A percentile compares a stretch with the other conserved stretches of the same genome.
Conservation (phyloP, 1,284 basidiomycete genomes). For the Singerocomus inundabilis region DNA sequence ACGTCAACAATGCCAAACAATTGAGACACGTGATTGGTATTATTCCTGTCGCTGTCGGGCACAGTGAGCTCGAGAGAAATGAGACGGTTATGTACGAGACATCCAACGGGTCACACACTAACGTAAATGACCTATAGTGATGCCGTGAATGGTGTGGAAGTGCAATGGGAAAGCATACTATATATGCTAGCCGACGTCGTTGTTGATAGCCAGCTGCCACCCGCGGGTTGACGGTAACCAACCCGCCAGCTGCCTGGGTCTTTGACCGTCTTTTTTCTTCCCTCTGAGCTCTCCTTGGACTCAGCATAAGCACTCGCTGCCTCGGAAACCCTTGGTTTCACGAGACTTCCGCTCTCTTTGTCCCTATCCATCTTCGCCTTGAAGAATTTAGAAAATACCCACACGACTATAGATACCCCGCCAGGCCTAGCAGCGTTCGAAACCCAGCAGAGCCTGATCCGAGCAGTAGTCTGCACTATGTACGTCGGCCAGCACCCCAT, state of each 20-base stretch:
- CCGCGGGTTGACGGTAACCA: conserved; percentile 25
- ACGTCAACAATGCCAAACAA: conserved; percentile 29
- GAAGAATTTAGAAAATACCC: conserved; percentile 59
- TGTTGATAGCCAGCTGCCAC: conserved; percentile 14
- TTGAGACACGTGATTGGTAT: conserved; percentile 10
- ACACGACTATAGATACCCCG: conserved; percentile 52
- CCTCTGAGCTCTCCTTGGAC: conserved; percentile 13
- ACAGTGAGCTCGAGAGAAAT: conserved; percentile 1
- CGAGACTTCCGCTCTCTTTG: conserved; percentile 36
- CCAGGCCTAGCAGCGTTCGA: conserved; percentile 36
- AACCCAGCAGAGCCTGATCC: conserved; percentile 38
- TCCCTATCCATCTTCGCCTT: conserved; percentile 46
- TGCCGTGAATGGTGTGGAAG: not conserved
- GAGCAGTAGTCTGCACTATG: conserved; percentile 60
- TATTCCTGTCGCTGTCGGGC: not conserved
- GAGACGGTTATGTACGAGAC: too few species aligned
- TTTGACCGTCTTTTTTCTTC: conserved; percentile 8
- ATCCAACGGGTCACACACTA: not conserved
- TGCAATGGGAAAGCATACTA: not conserved
- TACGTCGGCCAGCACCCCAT: conserved; percentile 38
- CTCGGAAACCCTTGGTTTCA: conserved; percentile 15
- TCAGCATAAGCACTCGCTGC: conserved; percentile 21
- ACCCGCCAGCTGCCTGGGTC: not conserved
- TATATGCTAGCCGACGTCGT: too few species aligned
- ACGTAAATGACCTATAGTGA: not conserved